Percentiles rank a stretch among this genome's conserved stretches.
Conservation (phyloP, 1,139 yeast species). For the Hyphopichia buzzinii region DNA sequence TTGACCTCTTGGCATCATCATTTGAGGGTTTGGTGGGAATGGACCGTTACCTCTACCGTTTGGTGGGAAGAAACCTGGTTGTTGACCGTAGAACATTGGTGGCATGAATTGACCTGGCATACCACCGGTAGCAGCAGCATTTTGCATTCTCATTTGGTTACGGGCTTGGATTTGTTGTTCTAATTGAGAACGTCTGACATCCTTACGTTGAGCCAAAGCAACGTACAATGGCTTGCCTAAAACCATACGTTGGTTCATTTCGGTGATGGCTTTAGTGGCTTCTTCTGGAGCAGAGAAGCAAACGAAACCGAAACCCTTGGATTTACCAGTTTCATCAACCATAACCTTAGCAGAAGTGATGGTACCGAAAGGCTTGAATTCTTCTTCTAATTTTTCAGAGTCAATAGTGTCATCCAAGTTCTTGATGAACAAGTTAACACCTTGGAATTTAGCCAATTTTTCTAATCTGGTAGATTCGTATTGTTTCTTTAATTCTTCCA, state of each 20-base stretch:
- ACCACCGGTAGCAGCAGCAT: constrained; percentile 83
- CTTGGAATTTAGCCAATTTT: constrained; percentile 92
- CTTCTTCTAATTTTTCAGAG: constrained; percentile 89
- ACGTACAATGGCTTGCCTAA: constrained; percentile 96
- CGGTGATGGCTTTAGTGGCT: constrained; percentile 97
- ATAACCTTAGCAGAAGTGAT: constrained; percentile 96
- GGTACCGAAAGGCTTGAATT: constrained; percentile 89
- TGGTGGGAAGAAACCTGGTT: constrained; percentile 79
- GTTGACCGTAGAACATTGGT: constrained; percentile 92
- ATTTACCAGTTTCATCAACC: constrained; percentile 92
- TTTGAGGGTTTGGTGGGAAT: constrained; percentile 86
- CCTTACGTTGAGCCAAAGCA: constrained; percentile 98
- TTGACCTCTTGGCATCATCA: constrained; percentile 82
- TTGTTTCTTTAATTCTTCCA: constrained; percentile 93
- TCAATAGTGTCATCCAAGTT: constrained; percentile 92
- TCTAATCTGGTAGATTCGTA: constrained; percentile 92
- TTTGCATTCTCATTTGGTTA: constrained; percentile 98
- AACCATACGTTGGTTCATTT: constrained; percentile 97
- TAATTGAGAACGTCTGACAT: constrained; percentile 94
- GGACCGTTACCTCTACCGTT: constrained; percentile 80
- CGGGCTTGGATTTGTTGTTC: constrained; percentile 98
- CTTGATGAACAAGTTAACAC: constrained; percentile 95
- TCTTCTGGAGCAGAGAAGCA: constrained; percentile 98
- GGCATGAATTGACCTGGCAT: constrained; percentile 95
- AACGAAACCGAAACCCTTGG: constrained; percentile 98